Evolutionary conservation across 2,329 filamentous ascomycete species (phyloP), one percentile per base, ranked within the genome.

Genomic region (Reticulascus tulasneorum): DNA sequence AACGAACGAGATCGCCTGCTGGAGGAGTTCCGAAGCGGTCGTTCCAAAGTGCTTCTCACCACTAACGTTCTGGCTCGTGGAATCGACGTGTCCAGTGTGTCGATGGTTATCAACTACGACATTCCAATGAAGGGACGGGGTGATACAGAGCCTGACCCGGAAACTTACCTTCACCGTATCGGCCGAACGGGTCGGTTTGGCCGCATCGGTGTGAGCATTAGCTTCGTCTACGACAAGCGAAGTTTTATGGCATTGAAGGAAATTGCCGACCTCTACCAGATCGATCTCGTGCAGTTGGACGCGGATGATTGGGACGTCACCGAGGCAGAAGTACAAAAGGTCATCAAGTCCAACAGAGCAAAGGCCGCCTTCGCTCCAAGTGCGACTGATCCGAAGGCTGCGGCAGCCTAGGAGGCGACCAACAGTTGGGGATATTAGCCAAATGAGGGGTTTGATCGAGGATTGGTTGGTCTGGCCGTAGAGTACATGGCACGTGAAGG

Each of bases 51-150:
- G 8, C 82, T 98, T 44, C 96, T 98, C 55, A 94, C 93, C 2
- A 98, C 93, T 50, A 98, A 98, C 55, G 90, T 98, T 23, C 77
- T 98, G 40, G 86, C 93, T 8, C 89, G 93, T 56, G 93, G 93
- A 58, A 97, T 98, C 53, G 93, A 98, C 55, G 77, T 81, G 69
- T 97, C 58, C 63, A 94, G 66, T 19, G 93, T 98, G 11, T 95
- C 89, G 9, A 93, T 98, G 83, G 93, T 98, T 35, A 89, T 98
- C 71, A 98, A 98, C 71, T 98, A 98, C 64, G 84, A 88, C 50
- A 84, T 88, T 39, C 84, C 84, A 17, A 85, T 84, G 70, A 83
- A 84, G 55, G 82, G 84, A 25, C 66, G 75, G 21, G 80, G 84
- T 13, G 90, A 97, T 50, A 73, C 74, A 19, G 86, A 93, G 63